Conservation (phyloP, 192 early-diverging fungal genomes). For the Borealophlyctis nickersoniae region DNA sequence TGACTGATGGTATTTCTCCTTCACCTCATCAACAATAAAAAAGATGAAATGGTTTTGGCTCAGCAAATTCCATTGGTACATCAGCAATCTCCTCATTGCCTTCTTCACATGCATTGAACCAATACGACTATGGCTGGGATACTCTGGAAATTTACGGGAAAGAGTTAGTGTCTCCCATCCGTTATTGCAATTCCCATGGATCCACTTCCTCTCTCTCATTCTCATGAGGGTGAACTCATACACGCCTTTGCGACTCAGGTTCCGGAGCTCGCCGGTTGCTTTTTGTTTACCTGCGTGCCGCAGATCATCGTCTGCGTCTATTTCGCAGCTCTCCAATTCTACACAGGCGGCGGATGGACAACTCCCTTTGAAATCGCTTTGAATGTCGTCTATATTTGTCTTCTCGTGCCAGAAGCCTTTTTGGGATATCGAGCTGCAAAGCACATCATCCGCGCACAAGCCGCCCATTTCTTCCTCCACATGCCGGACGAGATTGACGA, state of each 20-base stretch:
- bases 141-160: conserved; percentile 39
- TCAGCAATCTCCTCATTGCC: conserved; percentile 25
- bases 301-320: conserved; percentile 34
- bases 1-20: too few relatives aligned
- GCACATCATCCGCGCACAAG: conserved; percentile 27
- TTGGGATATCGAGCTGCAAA: conserved; percentile 29
- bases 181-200: background rate
- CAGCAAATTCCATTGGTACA: conserved; percentile 19
- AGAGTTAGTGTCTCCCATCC: conserved; percentile 14
- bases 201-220: background rate
- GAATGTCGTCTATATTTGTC: conserved; percentile 28
- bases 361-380: conserved; percentile 30
- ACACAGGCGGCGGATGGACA: conserved; percentile 20
- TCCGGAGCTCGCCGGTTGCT: conserved; percentile 37
- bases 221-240: background rate
- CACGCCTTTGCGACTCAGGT: conserved; percentile 19
- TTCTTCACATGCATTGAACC: conserved; percentile 34
- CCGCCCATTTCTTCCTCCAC: too few relatives aligned
- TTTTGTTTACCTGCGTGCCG: conserved; percentile 40
- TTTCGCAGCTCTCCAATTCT: conserved; percentile 24
- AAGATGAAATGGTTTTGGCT: conserved; percentile 23
- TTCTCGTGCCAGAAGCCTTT: conserved; percentile 27
- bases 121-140: conserved; percentile 37
- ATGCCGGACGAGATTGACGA: too few relatives aligned
- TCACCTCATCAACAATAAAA: too few relatives aligned